Conservation (phyloP, 257 asterid genomes). For the Verbena officinalis region DNA sequence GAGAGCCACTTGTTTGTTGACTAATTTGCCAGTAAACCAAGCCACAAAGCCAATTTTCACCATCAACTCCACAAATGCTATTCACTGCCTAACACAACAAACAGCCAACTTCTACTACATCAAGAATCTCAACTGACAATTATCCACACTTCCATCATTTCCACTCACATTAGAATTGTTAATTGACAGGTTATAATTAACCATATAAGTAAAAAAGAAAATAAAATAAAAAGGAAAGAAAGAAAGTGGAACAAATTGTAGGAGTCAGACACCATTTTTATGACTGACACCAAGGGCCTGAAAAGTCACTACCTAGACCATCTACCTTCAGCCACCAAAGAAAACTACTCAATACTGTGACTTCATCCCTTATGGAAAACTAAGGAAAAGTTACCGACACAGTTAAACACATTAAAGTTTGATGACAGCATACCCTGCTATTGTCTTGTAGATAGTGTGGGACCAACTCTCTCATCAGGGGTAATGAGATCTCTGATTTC, state of each 20-base stretch:
- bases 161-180: not conserved
- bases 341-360: slow-evolving; percentile 16
- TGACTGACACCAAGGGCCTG: slow-evolving; percentile 2
- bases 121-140: slow-evolving; percentile 6
- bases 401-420: slow-evolving; percentile 31
- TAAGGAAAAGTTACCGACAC: slow-evolving; percentile 19
- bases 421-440: slow-evolving; percentile 66
- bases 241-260: slow-evolving; percentile 1
- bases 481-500: slow-evolving; percentile 87
- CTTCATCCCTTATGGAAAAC: not conserved
- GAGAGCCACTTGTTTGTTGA: too few species aligned
- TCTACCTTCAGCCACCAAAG: not conserved
- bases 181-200: slow-evolving; percentile 1
- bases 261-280: slow-evolving; percentile 3
- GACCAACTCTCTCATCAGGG: slow-evolving; percentile 85
- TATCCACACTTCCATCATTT: slow-evolving; percentile 12
- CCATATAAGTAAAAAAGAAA: not conserved
- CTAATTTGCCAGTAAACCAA: too few species aligned
- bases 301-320: slow-evolving; percentile 18
- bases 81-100: not conserved
- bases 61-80: too few species aligned
- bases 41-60: too few species aligned
- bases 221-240: slow-evolving; percentile 8
- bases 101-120: not conserved
- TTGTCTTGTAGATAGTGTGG: slow-evolving; percentile 95